Evolutionary conservation across 148 eudicot genomes (phyloP), one percentile per base, ranked within the genome.

Genomic region (Pouteria glomerata): DNA sequence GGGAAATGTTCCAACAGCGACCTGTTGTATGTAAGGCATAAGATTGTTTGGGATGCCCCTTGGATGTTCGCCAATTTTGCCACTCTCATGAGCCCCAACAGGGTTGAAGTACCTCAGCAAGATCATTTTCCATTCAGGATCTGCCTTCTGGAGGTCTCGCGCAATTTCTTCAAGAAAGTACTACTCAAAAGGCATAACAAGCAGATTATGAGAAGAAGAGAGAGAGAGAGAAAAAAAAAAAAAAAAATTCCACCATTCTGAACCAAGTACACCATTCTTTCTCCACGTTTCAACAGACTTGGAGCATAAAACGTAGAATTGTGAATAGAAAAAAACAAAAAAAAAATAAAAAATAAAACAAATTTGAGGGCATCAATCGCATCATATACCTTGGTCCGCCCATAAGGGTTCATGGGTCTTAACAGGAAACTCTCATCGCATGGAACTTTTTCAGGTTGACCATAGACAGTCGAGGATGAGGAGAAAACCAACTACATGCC

Each of bases 81-180:
- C 98, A 75, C 97, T 94, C 79, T 86, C 91, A 67, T 94, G 98
- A 63, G 98, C 98, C 26, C 95, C 98, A 29, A 94, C 90, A 5
- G 97, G 98, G 77, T 94, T 94, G 71, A 94, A 94, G 77, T 91
- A 94, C 79, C 98, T 86, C n/a, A 94, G 74, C 75, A 91, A 71
- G 57, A 91, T 89, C 0, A 87, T 87, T 70, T 75, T 87, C 97
- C 98, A 94, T 71, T 87, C 85, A 18, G 75, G 71, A 71, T 94
- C 98, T 11, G 98, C 87, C 44, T 41, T 79, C n/a, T 87, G 82
- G 33, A 91, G 77, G 75, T 94, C 98, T 35, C 90, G 82, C 27
- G 95, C 93, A 66, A 91, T 89, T 75, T 94, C 98, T 77, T 90
- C 98, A 42, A 91, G 89, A 72, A 82, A 86, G 11, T 85, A 78